Evolutionary conservation across 495 filamentous ascomycete species (phyloP).

Genomic region (Penicillium nucicola): DNA sequence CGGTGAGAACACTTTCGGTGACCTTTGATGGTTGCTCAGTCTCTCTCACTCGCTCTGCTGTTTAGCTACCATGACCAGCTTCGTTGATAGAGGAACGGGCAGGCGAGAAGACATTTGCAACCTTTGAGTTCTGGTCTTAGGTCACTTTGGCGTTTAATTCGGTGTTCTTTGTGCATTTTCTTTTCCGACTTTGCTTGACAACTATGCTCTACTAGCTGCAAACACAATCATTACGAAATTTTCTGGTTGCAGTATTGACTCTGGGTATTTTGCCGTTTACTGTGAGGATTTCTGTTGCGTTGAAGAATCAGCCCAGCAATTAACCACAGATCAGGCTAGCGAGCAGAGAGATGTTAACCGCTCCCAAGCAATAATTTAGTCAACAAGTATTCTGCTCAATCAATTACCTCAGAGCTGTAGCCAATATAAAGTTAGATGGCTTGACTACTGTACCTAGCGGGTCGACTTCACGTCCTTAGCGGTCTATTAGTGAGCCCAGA

Average conservation of each 20-base stretch:
- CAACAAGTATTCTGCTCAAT: too few species aligned
- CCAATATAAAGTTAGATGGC: too few species aligned
- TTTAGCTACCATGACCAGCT: neutral
- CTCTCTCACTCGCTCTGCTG: slow-evolving; percentile 8
- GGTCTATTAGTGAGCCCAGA: too few species aligned
- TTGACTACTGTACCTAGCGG: too few species aligned
- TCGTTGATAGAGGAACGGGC: slow-evolving; percentile 1
- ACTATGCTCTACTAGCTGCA: slow-evolving; percentile 12
- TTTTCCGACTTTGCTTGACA: slow-evolving; percentile 17
- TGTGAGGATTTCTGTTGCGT: neutral
- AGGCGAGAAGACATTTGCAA: slow-evolving; percentile 4
- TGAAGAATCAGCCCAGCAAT: neutral
- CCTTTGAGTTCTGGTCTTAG: slow-evolving; percentile 10
- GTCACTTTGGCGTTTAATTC: slow-evolving; percentile 25
- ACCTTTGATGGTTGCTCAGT: slow-evolving; percentile 28
- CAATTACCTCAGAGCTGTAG: too few species aligned
- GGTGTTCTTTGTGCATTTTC: slow-evolving; percentile 25
- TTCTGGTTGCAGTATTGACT: neutral
- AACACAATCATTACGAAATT: slow-evolving; percentile 7
- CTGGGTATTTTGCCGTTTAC: neutral
- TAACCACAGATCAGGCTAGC: neutral
- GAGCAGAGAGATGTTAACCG: neutral
- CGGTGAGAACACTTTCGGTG: slow-evolving; percentile 98
- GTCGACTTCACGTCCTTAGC: too few species aligned
- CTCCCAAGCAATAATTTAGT: neutral